Evolutionary conservation across 2,329 filamentous ascomycete species (phyloP), one percentile per base, ranked within the genome.

Genomic region (Penicillium sp.): DNA sequence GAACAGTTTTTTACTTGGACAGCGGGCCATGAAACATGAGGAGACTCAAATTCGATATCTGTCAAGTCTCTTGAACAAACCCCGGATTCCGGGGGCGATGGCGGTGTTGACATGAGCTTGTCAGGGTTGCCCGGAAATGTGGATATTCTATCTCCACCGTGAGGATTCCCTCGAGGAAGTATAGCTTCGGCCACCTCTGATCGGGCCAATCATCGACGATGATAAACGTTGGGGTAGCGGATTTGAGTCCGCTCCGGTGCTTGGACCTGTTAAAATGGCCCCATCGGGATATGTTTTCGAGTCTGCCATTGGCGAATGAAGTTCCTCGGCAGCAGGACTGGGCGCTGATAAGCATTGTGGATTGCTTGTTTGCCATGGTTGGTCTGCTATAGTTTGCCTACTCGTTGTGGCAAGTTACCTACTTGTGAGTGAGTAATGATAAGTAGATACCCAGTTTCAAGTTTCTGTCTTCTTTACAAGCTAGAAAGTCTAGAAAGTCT

Each of bases 1-100:
- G 62, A 70, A 50, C 46, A 61, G 30, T 50, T 71, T 27, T 54
- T 68, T 7, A 60, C n/a, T n/a, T n/a, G 60, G 8, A 9, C n/a
- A 12, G 33, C 40, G 4, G 29, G 32, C 15, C 12, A 10, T 37
- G 7, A 30, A 17, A 12, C 24, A 21, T 39, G 23, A 21, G 8
- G 37, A 39, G n/a, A 21, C 20, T 2, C 20, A 15, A n/a, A n/a
- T n/a, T n/a, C n/a, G n/a, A n/a, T n/a, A n/a, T n/a, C n/a, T n/a
- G n/a, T n/a, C n/a, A n/a, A n/a, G n/a, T n/a, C n/a, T n/a, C n/a
- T n/a, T n/a, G n/a, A n/a, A n/a, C n/a, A n/a, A n/a, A n/a, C n/a
- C n/a, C n/a, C n/a, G n/a, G n/a, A n/a, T n/a, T n/a, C n/a, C n/a
- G n/a, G n/a, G n/a, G n/a, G n/a, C n/a, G n/a, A n/a, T 29, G 39